Base-by-base conservation (phyloP, 148 eudicot species). In the Rheum nobile region DNA sequence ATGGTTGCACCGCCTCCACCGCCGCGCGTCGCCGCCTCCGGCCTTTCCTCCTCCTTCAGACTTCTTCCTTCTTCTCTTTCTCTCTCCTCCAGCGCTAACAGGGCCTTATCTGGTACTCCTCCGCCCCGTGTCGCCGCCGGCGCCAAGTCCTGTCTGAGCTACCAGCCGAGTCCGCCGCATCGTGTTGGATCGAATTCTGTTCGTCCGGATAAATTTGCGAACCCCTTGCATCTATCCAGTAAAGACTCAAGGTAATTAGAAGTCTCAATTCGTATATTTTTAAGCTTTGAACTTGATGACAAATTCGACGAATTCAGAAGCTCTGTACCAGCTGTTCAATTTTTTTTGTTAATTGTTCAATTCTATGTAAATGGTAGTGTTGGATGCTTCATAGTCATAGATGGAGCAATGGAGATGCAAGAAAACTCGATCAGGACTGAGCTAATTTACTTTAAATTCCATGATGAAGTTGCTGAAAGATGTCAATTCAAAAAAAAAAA, bases 51-150 rank as follows among this genome's bases (percentile, higher is more conserved):
- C 22, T 16, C 70, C 70, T 1, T 65, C 70, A 65, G 22, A 1
- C 41, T 65, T 65, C 39, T 65, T 31, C 70, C 70, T 26, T 29
- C 70, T 19, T 32, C 70, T 61, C 19, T 61, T 61, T 61, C 68
- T 65, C 39, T 65, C 39, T 31, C 39, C 70, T 65, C 39, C 70
- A 8, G 39, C 70, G 39, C 70, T 65, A 16, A 14, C 38, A 65
- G 70, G 11, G 10, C 70, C 41, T 5, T 65, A 31, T 65, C 70
- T 65, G 21, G 39, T 17, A 65, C 39, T 32, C 38, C 70, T 6
- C 70, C 39, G 8, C 70, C 21, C 3, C 70, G 70, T 6, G 4
- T 65, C 39, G 70, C 65, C 65, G 22, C 39, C 70, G 41, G 70
- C 41, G 70, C 70, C 4, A 32, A 65, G 70, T 13, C 70, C 8